phyloP scores from a whole-genome alignment of 2,329 filamentous ascomycete species.

The Colletotrichum lupini region DNA sequence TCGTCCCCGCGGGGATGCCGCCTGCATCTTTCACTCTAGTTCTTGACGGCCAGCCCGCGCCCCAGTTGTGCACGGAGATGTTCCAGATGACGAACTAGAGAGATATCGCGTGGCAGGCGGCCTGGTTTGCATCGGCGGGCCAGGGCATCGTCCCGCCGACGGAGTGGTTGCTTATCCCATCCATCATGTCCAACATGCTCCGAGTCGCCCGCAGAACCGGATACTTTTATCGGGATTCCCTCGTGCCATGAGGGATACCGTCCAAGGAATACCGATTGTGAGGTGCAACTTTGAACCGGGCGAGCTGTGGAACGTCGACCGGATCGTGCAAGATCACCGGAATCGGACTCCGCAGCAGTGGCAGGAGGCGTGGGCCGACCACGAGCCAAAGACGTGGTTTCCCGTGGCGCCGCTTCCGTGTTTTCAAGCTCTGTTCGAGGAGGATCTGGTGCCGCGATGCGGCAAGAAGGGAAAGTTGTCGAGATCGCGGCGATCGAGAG shows the following conservation, averaged over 20 bases:
- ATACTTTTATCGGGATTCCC: neutral
- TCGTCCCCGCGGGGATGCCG: constrained; percentile 1
- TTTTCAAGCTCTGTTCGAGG: neutral
- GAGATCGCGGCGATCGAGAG: too few species aligned
- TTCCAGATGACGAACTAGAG: neutral
- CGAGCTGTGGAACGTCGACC: neutral
- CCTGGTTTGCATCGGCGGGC: neutral
- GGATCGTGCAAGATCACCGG: neutral
- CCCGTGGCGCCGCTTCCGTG: neutral
- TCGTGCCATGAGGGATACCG: neutral
- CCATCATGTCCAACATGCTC: too few species aligned
- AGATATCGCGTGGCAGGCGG: constrained; percentile 7
- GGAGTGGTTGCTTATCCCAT: neutral
- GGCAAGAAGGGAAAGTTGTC: too few species aligned
- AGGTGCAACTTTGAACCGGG: neutral
- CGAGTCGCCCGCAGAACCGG: neutral
- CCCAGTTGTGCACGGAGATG: neutral
- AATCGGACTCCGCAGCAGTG: neutral
- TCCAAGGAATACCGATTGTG: accelerated
- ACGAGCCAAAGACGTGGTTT: neutral
- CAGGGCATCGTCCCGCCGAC: neutral
- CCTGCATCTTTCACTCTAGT: neutral
- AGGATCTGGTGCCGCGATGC: neutral
- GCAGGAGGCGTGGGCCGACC: neutral
- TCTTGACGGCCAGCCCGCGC: neutral